Conservation (phyloP, 192 early-diverging fungal species). For the Coemansia sp. region DNA sequence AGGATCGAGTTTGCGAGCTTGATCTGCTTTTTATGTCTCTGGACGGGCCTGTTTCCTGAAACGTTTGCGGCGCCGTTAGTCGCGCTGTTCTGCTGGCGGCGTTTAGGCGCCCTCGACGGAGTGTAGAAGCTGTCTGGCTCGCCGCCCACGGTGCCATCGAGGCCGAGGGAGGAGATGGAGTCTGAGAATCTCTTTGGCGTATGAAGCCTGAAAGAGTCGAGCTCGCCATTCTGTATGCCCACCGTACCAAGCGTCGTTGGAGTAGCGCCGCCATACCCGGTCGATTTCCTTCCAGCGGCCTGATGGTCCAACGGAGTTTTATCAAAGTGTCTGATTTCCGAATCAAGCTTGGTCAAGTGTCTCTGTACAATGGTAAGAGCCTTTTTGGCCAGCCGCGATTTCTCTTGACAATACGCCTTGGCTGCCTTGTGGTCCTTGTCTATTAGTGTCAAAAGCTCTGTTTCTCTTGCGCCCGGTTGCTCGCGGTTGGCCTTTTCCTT, state of each 20-base stretch:
- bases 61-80: background rate
- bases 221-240: constrained; percentile 40
- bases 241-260: constrained; percentile 13
- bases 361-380: constrained; percentile 47
- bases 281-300: background rate
- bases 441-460: constrained; percentile 14
- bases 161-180: constrained; percentile 15
- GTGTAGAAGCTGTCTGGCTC: constrained; percentile 39
- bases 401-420: constrained; percentile 30
- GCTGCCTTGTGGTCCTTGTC: constrained; percentile 29
- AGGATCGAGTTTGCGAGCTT: constrained; percentile 37
- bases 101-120: constrained; percentile 37
- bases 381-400: constrained; percentile 39
- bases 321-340: constrained; percentile 48
- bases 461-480: constrained; percentile 17
- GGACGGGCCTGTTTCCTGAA: constrained; percentile 3
- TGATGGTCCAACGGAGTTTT: constrained; percentile 23
- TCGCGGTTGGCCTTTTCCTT: constrained; percentile 33
- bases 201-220: constrained; percentile 24
- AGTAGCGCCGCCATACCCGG: background rate
- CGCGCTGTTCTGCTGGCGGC: constrained; percentile 13
- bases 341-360: constrained; percentile 40
- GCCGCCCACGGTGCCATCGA: constrained; percentile 12
- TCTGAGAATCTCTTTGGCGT: constrained; percentile 36
- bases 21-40: constrained; percentile 46